These are phyloP conservation scores for Chrysoporthe deuterocubensis DNA, from an alignment of 2,329 filamentous ascomycete species.

Conservation along the genomic window DNA sequence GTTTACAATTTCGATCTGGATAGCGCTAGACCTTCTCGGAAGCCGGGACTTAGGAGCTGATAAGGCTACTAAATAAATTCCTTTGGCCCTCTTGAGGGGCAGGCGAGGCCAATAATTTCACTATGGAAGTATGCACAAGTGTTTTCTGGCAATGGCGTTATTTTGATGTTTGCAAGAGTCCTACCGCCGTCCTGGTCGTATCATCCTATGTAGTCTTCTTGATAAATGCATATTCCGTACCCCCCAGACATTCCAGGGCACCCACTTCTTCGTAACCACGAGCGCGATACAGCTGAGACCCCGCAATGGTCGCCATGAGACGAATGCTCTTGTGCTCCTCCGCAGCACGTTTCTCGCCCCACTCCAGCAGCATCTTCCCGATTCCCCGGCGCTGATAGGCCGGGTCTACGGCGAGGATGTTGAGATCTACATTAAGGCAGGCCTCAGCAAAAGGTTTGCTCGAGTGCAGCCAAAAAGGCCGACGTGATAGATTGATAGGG, in stretches of 20 bases:
- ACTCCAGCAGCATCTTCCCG: conserved; percentile 19
- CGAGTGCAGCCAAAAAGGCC: background rate
- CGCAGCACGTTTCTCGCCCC: conserved; percentile 17
- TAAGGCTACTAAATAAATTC: too few relatives aligned
- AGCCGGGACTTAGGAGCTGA: too few relatives aligned
- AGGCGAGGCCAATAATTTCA: too few relatives aligned
- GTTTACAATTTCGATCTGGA: too few relatives aligned
- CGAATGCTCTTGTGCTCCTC: conserved; percentile 19
- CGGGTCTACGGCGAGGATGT: conserved; percentile 18
- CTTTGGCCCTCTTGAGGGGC: too few relatives aligned
- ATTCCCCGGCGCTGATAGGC: conserved; percentile 22
- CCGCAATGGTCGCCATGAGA: conserved; percentile 16
- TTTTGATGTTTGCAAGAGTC: background rate
- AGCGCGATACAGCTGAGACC: conserved; percentile 17
- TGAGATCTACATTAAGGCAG: conserved; percentile 11
- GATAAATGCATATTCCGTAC: conserved; percentile 20
- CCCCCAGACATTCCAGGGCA: conserved; percentile 8
- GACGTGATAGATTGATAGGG: background rate
- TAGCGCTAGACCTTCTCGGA: too few relatives aligned
- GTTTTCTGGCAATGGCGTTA: background rate
- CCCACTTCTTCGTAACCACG: conserved; percentile 24
- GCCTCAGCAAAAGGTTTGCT: background rate
- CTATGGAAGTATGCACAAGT: background rate
- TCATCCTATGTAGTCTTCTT: conserved; percentile 5
- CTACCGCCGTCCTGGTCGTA: background rate